Percentiles rank a stretch among this genome's conserved stretches.
phyloP scores from a whole-genome alignment of 371 early-diverging fungal genomes.

The Mortierella sp. region DNA sequence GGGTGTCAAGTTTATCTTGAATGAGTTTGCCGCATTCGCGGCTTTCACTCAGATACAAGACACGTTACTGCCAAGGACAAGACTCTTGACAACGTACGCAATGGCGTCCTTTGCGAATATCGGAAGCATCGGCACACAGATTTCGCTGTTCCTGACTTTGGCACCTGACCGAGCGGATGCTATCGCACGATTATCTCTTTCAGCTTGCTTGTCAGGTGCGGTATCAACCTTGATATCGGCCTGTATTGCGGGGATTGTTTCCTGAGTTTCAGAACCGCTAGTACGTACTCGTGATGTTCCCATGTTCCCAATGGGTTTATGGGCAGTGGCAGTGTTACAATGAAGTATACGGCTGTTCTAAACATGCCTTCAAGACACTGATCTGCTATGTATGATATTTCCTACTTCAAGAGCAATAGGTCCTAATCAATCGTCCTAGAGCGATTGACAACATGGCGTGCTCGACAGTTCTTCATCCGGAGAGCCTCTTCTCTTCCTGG shows the following conservation, averaged over 20 bases:
- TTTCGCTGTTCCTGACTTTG: slow-evolving; percentile 82
- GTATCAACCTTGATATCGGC: slow-evolving; percentile 87
- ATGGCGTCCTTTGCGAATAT: slow-evolving; percentile 93
- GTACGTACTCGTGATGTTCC: too few species aligned
- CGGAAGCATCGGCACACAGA: slow-evolving; percentile 88
- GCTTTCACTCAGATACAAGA: slow-evolving; percentile 54
- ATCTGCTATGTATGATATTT: too few species aligned
- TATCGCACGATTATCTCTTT: slow-evolving; percentile 78
- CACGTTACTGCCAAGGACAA: slow-evolving; percentile 58
- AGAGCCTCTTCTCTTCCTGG: too few species aligned
- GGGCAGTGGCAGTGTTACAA: too few species aligned
- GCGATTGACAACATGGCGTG: too few species aligned
- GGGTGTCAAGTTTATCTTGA: slow-evolving; percentile 89
- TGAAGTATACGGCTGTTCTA: too few species aligned
- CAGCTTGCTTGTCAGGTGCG: slow-evolving; percentile 86
- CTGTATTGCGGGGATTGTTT: slow-evolving; percentile 83
- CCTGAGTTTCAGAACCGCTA: slow-evolving; percentile 10
- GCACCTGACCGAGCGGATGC: slow-evolving; percentile 85
- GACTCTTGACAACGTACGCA: slow-evolving; percentile 76
- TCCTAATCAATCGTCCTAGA: too few species aligned
- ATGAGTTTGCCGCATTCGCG: slow-evolving; percentile 91
- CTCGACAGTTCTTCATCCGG: too few species aligned
- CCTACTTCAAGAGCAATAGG: too few species aligned
- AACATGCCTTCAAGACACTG: too few species aligned
- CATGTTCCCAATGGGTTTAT: too few species aligned